Base-by-base conservation (phyloP, 2,329 filamentous ascomycete genomes). In the Pleochaeta shiraiana region DNA sequence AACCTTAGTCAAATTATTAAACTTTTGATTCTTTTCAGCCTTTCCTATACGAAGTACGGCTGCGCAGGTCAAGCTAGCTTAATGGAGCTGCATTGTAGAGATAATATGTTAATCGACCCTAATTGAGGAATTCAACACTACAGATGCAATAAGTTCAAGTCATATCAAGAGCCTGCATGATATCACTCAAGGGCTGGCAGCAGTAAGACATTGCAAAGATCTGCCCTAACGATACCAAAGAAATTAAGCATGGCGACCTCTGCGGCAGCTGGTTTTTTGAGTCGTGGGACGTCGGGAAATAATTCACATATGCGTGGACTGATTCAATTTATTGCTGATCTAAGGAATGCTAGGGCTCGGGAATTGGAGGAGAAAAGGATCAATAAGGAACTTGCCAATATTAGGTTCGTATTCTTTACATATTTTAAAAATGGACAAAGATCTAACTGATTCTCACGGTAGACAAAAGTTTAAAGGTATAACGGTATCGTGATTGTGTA, bases 321-420 rank as follows among this genome's bases (percentile, higher is more conserved):
- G 70, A 93, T 98, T 60, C 95, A 96, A 74, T 98, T 98, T 78
- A 98, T 98, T 74, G 93, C 93, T 67, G 93, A 98, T 75, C 76
- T 98, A 72, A 81, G 93, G 74, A 98, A 98, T 75, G 93, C 93
- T 64, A 83, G 93, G 75, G 93, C 95, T 59, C 83, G 95, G 67
- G 93, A 98, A 75, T 78, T 98, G 68, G 93, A 98, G 75, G 93
- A 98, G 79, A 98, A 98, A 81, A 83, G 93, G 73, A 97, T 98
- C 78, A 98, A 98, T 76, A 98, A 98, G 79, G 93, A 98, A 78
- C 78, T 98, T 75, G 93, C 93, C 73, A 98, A 98, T 74, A 98
- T 98, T 74, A 85, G 90, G 80, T 84, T 72, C 68, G 81, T 77
- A 33, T 59, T 63, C 50, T 53, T n/a, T 31, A 9, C n/a, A 21